Conservation (phyloP, 345 rosid genomes). For the Erysimum cheiranthoides region DNA sequence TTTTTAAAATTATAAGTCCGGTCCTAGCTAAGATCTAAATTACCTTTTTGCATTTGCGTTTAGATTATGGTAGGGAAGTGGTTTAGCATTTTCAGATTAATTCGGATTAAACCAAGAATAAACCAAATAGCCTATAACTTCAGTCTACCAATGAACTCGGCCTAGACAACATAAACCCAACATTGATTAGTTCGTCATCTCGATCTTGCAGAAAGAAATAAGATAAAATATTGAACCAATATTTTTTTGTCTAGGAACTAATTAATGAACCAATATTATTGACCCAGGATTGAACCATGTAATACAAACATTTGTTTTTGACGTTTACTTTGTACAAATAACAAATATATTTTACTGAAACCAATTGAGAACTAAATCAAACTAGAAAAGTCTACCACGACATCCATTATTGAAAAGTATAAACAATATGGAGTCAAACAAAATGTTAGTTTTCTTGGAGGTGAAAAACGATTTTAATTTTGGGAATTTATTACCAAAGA, state of each 20-base stretch:
- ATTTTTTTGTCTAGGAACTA: not conserved
- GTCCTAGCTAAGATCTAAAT: not conserved
- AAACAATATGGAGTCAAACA: not conserved
- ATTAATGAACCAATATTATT: no score
- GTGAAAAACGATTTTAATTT: not conserved
- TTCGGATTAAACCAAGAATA: no score
- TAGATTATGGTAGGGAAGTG: no score
- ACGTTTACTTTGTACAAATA: not conserved
- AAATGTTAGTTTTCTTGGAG: not conserved
- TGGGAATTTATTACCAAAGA: not conserved
- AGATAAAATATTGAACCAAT: not conserved
- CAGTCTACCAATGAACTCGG: no score
- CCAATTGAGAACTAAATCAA: not conserved
- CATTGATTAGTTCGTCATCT: no score
- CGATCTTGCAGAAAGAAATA: no score
- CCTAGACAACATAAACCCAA: no score
- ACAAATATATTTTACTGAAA: not conserved
- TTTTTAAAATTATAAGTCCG: not conserved
- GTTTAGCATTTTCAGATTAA: no score
- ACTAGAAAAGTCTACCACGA: not conserved
- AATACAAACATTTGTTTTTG: not conserved
- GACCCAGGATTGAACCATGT: no score
- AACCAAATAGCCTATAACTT: no score
- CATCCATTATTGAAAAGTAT: not conserved
- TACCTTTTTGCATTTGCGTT: not conserved